Evolutionary conservation across 805 yeast species (phyloP), one percentile per base, ranked within the genome.

Genomic region (Ogataea degrootiae): DNA sequence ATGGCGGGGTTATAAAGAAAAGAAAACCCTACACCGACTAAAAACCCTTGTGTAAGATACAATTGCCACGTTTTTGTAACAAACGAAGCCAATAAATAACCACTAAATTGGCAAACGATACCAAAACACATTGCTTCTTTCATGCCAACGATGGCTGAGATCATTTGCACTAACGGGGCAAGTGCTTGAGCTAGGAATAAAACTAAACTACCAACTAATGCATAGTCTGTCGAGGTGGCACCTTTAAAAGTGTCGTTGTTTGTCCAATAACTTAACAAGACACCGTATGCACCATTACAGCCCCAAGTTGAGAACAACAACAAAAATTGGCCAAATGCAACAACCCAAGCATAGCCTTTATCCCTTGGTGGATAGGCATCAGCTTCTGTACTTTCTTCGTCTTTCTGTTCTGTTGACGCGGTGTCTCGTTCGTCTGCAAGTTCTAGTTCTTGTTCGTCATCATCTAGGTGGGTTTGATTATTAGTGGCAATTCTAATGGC

Each of bases 321-420:
- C 0, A 73, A 70, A 39, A 77, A 74, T 17, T 71, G 44, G 15
- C 74, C 72, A 15, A 79, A 68, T 16, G 44, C 35, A 14, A 52
- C 39, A 0, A 79, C 74, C 85, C 87, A 83, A 4, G 83, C 83
- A 54, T 81, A 80, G 0, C 87, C 87, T 21, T 80, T 79, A 58
- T 72, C 63, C n/a, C 47, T 40, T 12, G 80, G 79, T 0, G 71
- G 70, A 9, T 52, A 46, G 39, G 62, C 67, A 12, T 45, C 42
- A 15, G 15, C 21, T 6, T 59, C 61, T 6, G 34, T 22, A 16
- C 43, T 15, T 34, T 43, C 44, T 26, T 39, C 44, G 22, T 31
- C 47, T 15, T 43, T 46, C 21, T 44, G 39, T 15, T 47, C 48
- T 17, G 15, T 26, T 26, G 31, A 26, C 11, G 31, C 12, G 12